phyloP scores from a whole-genome alignment of 495 filamentous ascomycete species.

The Aspergillus steynii region DNA sequence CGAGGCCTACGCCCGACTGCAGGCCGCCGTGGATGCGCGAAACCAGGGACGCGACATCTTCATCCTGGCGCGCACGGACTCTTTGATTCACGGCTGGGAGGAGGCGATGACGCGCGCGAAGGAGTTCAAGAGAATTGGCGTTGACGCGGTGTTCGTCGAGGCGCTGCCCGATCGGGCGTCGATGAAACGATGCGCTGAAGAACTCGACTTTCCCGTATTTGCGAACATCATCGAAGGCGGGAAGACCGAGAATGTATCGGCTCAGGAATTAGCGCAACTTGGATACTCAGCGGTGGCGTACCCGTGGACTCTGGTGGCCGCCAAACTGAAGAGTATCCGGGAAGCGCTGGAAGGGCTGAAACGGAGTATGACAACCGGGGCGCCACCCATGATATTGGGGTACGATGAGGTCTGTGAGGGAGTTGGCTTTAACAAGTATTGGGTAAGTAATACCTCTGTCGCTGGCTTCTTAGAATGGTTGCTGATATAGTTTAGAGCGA shows the following conservation, averaged over 20 bases:
- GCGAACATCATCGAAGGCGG: slow-evolving; percentile 49
- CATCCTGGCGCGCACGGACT: slow-evolving; percentile 43
- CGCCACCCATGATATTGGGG: slow-evolving; percentile 36
- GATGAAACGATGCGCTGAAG: slow-evolving; percentile 35
- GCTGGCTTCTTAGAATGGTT: too few relatives aligned
- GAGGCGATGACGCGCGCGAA: slow-evolving; percentile 37
- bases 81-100: slow-evolving; percentile 39
- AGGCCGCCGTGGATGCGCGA: slow-evolving; percentile 40
- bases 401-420: slow-evolving; percentile 41
- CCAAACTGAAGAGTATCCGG: slow-evolving; percentile 38
- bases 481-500: too few relatives aligned
- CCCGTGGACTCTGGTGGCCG: slow-evolving; percentile 43
- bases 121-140: slow-evolving; percentile 39
- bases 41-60: slow-evolving; percentile 44
- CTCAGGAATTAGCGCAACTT: slow-evolving; percentile 37
- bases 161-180: slow-evolving; percentile 40
- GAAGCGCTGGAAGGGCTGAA: slow-evolving; percentile 40
- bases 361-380: slow-evolving; percentile 27
- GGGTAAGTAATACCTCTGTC: slow-evolving; percentile 25
- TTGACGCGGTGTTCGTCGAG: slow-evolving; percentile 44
- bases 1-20: slow-evolving; percentile 42
- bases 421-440: slow-evolving; percentile 44
- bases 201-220: slow-evolving; percentile 37
- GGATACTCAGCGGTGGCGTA: slow-evolving; percentile 43
- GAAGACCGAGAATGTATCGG: slow-evolving; percentile 42